Conservation (phyloP, 225 moss, liverwort and hornwort species). For the Anthoceros angustus region DNA sequence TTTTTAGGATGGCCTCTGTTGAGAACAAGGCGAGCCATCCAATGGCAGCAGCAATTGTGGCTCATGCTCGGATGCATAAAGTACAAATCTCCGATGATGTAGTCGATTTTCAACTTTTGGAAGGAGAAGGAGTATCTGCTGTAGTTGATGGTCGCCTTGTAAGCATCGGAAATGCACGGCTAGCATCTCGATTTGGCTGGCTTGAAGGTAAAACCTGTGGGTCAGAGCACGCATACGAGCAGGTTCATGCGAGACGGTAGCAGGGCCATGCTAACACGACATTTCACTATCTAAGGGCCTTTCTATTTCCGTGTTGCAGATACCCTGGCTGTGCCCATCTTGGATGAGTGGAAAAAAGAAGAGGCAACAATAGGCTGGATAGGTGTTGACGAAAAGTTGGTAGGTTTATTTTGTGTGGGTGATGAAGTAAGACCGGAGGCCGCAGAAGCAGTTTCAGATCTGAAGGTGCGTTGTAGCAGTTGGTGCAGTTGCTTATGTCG, state of each 20-base stretch:
- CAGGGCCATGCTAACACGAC: too few species aligned
- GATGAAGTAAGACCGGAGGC: slow-evolving; percentile 75
- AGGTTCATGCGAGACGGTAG: not conserved
- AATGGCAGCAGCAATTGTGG: slow-evolving; percentile 68
- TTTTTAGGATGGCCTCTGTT: slow-evolving; percentile 62
- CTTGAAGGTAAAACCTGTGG: slow-evolving; percentile 33
- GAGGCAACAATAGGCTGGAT: slow-evolving; percentile 88
- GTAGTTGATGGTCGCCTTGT: slow-evolving; percentile 56
- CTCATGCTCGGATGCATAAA: slow-evolving; percentile 49
- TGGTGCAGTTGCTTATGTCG: too few species aligned
- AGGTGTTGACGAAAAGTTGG: slow-evolving; percentile 39
- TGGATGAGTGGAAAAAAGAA: slow-evolving; percentile 46
- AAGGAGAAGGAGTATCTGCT: slow-evolving; percentile 80
- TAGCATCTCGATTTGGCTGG: slow-evolving; percentile 52
- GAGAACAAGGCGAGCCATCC: slow-evolving; percentile 88
- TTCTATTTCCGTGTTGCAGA: not conserved
- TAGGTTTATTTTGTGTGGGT: slow-evolving; percentile 69
- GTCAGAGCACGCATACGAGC: not conserved
- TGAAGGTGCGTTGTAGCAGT: too few species aligned
- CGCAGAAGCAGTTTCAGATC: slow-evolving; percentile 40
- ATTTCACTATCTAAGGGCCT: too few species aligned
- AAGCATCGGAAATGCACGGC: slow-evolving; percentile 75
- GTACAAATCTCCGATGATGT: slow-evolving; percentile 63
- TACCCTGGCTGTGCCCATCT: not conserved
- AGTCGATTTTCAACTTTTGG: slow-evolving; percentile 57